Conservation (phyloP, 1,284 basidiomycete species). For the Peniophora sp. region DNA sequence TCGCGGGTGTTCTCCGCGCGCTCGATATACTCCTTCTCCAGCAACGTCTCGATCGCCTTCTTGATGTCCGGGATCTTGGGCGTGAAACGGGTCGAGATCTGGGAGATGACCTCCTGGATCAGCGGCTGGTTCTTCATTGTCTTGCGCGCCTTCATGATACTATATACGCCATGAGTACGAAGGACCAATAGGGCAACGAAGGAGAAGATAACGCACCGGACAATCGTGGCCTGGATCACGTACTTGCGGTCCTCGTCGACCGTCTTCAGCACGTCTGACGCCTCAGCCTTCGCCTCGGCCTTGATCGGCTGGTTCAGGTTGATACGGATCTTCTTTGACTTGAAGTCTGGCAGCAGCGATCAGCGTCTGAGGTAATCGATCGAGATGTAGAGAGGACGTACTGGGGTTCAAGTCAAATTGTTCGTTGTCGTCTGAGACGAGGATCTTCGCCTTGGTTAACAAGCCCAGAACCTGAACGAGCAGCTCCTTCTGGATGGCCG, state of each 20-base stretch:
- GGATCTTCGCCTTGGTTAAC: slow-evolving; percentile 85
- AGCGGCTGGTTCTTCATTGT: slow-evolving; percentile 94
- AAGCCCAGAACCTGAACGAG: slow-evolving; percentile 79
- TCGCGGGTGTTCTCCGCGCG: slow-evolving; percentile 79
- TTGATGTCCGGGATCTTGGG: slow-evolving; percentile 92
- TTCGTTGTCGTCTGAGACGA: slow-evolving; percentile 79
- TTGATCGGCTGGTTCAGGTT: slow-evolving; percentile 93
- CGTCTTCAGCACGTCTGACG: slow-evolving; percentile 85
- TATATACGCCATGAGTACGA: slow-evolving; percentile 18
- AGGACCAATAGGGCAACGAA: background rate
- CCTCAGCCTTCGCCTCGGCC: slow-evolving; percentile 90
- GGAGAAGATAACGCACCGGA: slow-evolving; percentile 53
- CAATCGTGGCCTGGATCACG: slow-evolving; percentile 95
- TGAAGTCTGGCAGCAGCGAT: slow-evolving; percentile 59
- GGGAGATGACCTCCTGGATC: slow-evolving; percentile 91
- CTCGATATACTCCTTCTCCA: slow-evolving; percentile 98
- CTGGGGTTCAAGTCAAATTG: slow-evolving; percentile 93
- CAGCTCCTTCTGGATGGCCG: slow-evolving; percentile 78
- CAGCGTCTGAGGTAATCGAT: slow-evolving; percentile 2
- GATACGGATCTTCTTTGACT: slow-evolving; percentile 95
- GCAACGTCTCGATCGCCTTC: slow-evolving; percentile 94
- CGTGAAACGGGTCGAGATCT: slow-evolving; percentile 83
- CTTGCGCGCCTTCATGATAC: slow-evolving; percentile 98
- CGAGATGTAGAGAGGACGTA: slow-evolving; percentile 28
- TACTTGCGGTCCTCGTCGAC: slow-evolving; percentile 98